Conservation (phyloP, 441 rosid species). For the Eruca vesicaria region DNA sequence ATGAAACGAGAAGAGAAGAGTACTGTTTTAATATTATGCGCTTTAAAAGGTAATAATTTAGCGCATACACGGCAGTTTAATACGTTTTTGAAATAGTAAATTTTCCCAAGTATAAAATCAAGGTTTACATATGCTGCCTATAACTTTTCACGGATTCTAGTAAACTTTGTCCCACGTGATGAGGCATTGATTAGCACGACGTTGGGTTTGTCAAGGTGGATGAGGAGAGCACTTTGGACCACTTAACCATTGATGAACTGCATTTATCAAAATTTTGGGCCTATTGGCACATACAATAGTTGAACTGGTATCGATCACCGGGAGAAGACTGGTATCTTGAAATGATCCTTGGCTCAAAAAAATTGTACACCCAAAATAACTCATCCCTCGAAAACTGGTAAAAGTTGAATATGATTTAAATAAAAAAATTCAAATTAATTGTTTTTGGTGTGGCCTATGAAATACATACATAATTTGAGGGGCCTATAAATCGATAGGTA, state of each 20-base stretch:
- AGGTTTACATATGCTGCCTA: background rate
- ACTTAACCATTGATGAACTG: background rate
- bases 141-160: no score
- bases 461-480: background rate
- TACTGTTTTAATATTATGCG: no score
- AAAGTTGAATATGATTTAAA: background rate
- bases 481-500: background rate
- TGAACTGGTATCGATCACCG: background rate
- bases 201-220: conserved; percentile 7
- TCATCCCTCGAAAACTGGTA: background rate
- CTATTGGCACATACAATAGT: background rate
- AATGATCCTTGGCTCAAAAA: background rate
- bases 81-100: no score
- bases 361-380: background rate
- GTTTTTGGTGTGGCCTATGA: background rate
- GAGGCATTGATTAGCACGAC: background rate
- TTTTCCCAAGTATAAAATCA: background rate
- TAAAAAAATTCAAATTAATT: background rate
- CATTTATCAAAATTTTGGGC: background rate
- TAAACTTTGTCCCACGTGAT: conserved; percentile 17
- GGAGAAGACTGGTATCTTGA: background rate
- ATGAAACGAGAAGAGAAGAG: no score
- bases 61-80: no score
- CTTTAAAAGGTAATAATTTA: no score
- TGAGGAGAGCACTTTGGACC: conserved; percentile 5